Conservation (phyloP, 177 flowering plant genomes). For the Vitis hybrid region DNA sequence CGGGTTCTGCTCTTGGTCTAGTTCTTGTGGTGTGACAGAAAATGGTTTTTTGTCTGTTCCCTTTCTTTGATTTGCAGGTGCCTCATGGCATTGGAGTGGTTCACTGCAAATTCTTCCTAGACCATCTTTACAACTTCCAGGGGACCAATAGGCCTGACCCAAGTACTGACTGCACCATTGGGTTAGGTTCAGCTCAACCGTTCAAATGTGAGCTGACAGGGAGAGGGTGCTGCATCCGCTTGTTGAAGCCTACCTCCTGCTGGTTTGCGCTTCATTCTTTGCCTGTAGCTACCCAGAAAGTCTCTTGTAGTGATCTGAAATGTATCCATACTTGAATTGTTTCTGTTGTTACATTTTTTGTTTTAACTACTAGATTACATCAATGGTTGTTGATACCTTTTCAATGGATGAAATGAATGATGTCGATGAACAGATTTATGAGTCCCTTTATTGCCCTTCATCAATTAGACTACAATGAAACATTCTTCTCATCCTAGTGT, state of each 20-base stretch:
- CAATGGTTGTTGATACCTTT: not conserved
- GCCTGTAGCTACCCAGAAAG: no score
- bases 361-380: not conserved
- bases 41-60: not conserved
- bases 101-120: conserved; percentile 46
- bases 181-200: conserved; percentile 51
- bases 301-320: no score
- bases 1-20: not conserved
- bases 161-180: conserved; percentile 34
- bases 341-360: not conserved
- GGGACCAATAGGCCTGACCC: conserved; percentile 35
- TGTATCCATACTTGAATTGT: not conserved
- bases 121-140: conserved; percentile 41
- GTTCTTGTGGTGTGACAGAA: not conserved
- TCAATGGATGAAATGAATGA: not conserved
- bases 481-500: no score
- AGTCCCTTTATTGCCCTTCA: no score
- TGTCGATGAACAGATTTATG: no score
- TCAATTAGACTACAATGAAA: no score
- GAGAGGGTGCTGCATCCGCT: not conserved
- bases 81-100: conserved; percentile 51
- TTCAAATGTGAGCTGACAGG: conserved; percentile 22
- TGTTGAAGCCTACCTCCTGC: conserved; percentile 1
- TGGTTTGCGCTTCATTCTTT: no score
- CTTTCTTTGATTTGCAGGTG: conserved; percentile 31